These are phyloP conservation scores for Neostapfia colusana DNA, from an alignment of 176 grass and related monocot genomes.

Conservation along the genomic window DNA sequence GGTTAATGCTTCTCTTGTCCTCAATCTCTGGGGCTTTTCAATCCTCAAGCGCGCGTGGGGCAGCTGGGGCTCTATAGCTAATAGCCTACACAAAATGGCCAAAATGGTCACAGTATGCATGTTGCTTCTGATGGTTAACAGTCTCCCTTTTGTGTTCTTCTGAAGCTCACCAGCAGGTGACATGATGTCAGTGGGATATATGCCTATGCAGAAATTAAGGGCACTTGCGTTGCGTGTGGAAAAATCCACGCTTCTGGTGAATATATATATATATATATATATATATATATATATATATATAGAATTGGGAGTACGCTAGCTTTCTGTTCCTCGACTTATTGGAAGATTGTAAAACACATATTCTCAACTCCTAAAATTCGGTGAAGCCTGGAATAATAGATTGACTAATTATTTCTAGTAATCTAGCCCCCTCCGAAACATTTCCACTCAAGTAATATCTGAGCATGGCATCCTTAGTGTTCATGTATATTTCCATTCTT, in stretches of 20 bases:
- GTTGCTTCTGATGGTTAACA: background rate
- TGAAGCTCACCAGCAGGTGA: background rate
- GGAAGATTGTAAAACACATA: too few relatives aligned
- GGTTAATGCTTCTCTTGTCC: conserved; percentile 34
- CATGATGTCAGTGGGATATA: background rate
- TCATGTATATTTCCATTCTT: too few relatives aligned
- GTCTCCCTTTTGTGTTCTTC: background rate
- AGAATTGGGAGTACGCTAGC: background rate
- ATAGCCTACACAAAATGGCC: conserved; percentile 22
- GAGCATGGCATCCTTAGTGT: too few relatives aligned
- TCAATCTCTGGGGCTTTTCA: background rate
- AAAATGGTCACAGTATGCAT: too few relatives aligned
- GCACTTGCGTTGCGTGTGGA: background rate
- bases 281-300: background rate
- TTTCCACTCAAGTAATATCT: too few relatives aligned
- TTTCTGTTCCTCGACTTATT: too few relatives aligned
- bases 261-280: background rate
- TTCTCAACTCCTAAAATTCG: too few relatives aligned
- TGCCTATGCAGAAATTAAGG: conserved; percentile 9
- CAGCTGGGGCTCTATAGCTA: background rate
- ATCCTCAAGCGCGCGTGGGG: background rate
- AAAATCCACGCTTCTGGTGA: background rate
- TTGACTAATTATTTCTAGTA: too few relatives aligned
- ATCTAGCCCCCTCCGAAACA: too few relatives aligned
- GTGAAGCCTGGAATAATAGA: too few relatives aligned